These are phyloP conservation scores for Vanderwaltozyma verrucispora DNA, from an alignment of 805 yeast species.

Conservation along the genomic window DNA sequence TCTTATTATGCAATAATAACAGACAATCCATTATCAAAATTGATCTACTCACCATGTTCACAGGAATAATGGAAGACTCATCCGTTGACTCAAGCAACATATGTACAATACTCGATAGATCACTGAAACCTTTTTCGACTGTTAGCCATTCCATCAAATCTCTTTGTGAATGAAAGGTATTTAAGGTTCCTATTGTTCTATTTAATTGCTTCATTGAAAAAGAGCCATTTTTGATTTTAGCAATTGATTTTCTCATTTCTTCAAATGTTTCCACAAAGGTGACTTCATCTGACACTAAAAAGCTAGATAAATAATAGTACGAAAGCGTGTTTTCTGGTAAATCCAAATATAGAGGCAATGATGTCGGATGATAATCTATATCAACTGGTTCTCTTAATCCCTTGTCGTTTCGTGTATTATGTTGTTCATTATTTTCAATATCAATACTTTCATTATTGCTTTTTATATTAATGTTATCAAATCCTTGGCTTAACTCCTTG, in stretches of 20 bases:
- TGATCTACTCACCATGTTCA: slow-evolving; percentile 19
- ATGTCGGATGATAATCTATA: background rate
- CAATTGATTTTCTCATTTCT: slow-evolving; percentile 8
- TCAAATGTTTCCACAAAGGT: background rate
- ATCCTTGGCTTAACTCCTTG: background rate
- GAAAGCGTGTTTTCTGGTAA: slow-evolving; percentile 8
- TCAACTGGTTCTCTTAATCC: background rate
- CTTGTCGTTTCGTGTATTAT: too few relatives aligned
- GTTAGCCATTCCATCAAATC: slow-evolving; percentile 16
- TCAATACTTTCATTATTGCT: background rate
- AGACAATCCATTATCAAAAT: slow-evolving; percentile 18
- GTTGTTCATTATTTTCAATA: background rate
- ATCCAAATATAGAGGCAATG: slow-evolving; percentile 1
- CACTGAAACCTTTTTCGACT: slow-evolving; percentile 15
- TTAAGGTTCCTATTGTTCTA: slow-evolving; percentile 14
- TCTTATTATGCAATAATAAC: slow-evolving; percentile 2
- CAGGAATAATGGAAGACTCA: slow-evolving; percentile 18
- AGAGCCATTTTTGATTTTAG: slow-evolving; percentile 19
- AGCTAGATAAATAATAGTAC: slow-evolving; percentile 8
- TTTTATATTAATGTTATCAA: background rate
- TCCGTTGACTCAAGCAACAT: slow-evolving; percentile 19
- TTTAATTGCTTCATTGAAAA: slow-evolving; percentile 23
- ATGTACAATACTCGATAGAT: slow-evolving; percentile 13
- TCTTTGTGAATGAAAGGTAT: slow-evolving; percentile 4
- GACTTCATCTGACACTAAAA: background rate